These are phyloP conservation scores for Diaporthe australafricana DNA, from an alignment of 2,329 filamentous ascomycete genomes.

Conservation along the genomic window DNA sequence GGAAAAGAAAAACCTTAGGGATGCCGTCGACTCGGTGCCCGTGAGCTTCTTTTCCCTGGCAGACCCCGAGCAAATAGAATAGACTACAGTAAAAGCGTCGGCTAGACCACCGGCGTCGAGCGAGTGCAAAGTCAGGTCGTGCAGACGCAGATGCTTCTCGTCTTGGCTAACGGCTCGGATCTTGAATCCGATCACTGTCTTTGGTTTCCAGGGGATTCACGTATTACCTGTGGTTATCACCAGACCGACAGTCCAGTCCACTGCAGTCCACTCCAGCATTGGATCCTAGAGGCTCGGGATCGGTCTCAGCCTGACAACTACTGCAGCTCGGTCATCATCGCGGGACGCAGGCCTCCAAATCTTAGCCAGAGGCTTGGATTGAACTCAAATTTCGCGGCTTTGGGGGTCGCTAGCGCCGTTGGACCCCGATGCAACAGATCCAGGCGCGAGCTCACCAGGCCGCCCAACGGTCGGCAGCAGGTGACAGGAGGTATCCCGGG, in stretches of 20 bases:
- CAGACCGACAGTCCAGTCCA: too few species aligned
- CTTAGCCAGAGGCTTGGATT: slow-evolving; percentile 24
- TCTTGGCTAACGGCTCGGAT: background rate
- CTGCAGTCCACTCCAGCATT: background rate
- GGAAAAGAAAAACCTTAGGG: background rate
- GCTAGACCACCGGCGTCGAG: background rate
- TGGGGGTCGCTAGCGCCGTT: background rate
- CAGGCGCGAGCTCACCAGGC: slow-evolving; percentile 5
- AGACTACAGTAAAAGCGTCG: too few species aligned
- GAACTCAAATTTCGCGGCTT: slow-evolving; percentile 23
- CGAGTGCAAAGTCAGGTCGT: background rate
- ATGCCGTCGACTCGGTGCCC: background rate
- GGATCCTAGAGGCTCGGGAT: background rate
- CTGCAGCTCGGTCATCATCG: background rate
- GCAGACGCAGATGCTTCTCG: background rate
- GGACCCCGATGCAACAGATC: background rate
- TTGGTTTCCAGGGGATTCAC: background rate
- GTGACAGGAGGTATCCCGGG: background rate
- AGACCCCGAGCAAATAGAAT: too few species aligned
- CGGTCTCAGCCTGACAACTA: slow-evolving; percentile 1
- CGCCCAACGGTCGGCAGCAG: slow-evolving; percentile 7
- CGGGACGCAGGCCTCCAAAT: slow-evolving; percentile 22
- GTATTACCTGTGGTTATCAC: background rate
- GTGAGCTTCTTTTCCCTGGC: background rate
- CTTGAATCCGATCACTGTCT: background rate